A percentile compares a stretch with the other conserved stretches of the same genome.
Evolutionary conservation across 192 early-diverging fungal genomes (phyloP).

Genomic region (Coemansia sp.): DNA sequence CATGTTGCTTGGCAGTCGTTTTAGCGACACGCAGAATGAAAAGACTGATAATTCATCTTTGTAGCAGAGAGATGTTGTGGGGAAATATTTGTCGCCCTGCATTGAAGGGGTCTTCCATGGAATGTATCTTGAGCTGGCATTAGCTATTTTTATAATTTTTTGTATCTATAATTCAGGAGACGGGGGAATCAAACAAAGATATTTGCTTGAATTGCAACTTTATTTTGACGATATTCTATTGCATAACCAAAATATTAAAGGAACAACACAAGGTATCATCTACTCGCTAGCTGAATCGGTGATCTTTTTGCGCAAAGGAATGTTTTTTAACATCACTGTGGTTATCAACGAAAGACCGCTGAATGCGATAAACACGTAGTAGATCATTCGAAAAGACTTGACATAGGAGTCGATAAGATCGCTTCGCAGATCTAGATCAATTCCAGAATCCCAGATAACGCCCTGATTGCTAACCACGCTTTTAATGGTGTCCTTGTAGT

Average conservation of each 20-base stretch:
- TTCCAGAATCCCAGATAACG: conserved; percentile 23
- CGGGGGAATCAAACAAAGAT: conserved; percentile 23
- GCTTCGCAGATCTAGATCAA: conserved; percentile 34
- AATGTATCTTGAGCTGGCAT: no score
- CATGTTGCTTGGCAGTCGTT: neutral
- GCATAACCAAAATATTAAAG: neutral
- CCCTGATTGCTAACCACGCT: conserved; percentile 40
- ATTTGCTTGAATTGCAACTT: neutral
- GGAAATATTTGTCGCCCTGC: no score
- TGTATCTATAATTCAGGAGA: conserved; percentile 32
- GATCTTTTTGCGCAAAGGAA: conserved; percentile 37
- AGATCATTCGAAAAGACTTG: conserved; percentile 55
- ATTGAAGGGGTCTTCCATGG: no score
- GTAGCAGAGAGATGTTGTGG: neutral
- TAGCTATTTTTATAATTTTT: conserved; percentile 10
- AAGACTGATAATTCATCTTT: neutral
- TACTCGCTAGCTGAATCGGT: conserved; percentile 24
- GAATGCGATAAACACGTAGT: conserved; percentile 58
- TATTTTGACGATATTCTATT: neutral
- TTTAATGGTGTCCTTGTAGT: conserved; percentile 31
- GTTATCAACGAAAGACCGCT: conserved; percentile 52
- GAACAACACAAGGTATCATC: neutral
- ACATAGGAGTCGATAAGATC: conserved; percentile 60
- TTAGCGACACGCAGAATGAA: neutral
- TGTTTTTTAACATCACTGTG: conserved; percentile 56